Evolutionary conservation across 805 yeast species (phyloP), one percentile per base, ranked within the genome.

Genomic region (Candida orba): DNA sequence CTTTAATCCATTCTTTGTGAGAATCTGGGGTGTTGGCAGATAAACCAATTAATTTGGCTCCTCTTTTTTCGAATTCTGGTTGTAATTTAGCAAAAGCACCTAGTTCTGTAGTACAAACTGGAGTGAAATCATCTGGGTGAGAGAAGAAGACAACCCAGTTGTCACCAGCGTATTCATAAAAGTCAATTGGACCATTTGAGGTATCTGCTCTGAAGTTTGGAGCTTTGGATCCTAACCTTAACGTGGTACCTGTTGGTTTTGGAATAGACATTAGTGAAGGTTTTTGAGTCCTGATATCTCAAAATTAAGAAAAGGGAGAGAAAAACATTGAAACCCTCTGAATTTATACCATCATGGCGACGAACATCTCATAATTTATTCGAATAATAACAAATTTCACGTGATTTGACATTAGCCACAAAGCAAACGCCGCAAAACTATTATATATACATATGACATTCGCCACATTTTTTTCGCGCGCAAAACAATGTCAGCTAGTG

Each of bases 61-160:
- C 75, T 60, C 87, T 71, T 60, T 75, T 73, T 53, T 69, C 69
- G 58, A 82, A 82, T 60, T 81, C 87, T 13, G 84, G 83, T 58
- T 80, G 78, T 58, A 82, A 67, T 58, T 77, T 75, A 51, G 87
- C 81, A 57, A 82, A 81, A 8, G 87, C 88, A 50, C 88, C 88
- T 47, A 82, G 69, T 63, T 82, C 89, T 41, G 89, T 82, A 50
- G 88, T 82, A 62, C 89, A 82, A 39, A 82, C 85, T 31, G 89
- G 89, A 18, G 89, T 82, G 69, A 78, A 81, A 60, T 81, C 88
- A 51, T 80, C 87, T 44, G 89, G 89, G 60, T 82, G 88, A 29
- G 84, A 78, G 66, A 82, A 82, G 49, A 82, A 71, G 34, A 81
- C 77, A 37, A 71, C 72, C 88, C 89, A 81, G 45, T 71, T 64